Conservation (phyloP, 257 asterid genomes). For the Gardenia jasminoides region DNA sequence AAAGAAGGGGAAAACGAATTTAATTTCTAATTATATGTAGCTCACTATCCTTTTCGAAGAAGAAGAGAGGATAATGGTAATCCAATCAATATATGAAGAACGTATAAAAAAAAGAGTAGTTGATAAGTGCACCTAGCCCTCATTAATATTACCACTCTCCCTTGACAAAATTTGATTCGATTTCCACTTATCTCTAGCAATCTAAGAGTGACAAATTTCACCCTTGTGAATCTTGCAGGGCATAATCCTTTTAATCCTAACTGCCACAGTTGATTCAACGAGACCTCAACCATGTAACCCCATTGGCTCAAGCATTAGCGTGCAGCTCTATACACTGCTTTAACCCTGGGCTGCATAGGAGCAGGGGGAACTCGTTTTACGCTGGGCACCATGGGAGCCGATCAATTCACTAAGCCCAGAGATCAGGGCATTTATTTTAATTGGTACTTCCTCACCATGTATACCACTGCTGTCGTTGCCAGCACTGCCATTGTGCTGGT, state of each 20-base stretch:
- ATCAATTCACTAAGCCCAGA: constrained; percentile 32
- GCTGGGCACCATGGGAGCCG: constrained; percentile 49
- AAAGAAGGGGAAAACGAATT: too few relatives aligned
- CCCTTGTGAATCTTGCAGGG: constrained; percentile 32
- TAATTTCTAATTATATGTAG: too few relatives aligned
- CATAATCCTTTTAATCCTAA: constrained; percentile 32
- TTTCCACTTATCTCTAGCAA: too few relatives aligned
- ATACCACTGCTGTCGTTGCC: constrained; percentile 19
- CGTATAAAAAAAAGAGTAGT: too few relatives aligned
- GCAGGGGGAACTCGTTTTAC: constrained; percentile 41
- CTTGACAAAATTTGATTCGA: neutral
- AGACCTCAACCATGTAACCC: constrained; percentile 32
- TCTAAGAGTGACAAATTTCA: too few relatives aligned
- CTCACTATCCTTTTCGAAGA: too few relatives aligned
- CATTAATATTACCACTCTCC: too few relatives aligned
- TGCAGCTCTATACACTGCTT: constrained; percentile 29
- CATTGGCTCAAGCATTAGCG: constrained; percentile 19
- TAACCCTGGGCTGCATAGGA: constrained; percentile 33
- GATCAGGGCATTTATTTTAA: constrained; percentile 40
- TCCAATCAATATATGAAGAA: too few relatives aligned
- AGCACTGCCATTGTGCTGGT: constrained; percentile 41
- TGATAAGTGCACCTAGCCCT: too few relatives aligned
- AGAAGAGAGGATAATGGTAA: too few relatives aligned
- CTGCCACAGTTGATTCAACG: constrained; percentile 31
- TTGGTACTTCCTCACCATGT: constrained; percentile 40